Evolutionary conservation across 352 stramenopile species (phyloP).

Genomic region (Phytophthora pluvialis): DNA sequence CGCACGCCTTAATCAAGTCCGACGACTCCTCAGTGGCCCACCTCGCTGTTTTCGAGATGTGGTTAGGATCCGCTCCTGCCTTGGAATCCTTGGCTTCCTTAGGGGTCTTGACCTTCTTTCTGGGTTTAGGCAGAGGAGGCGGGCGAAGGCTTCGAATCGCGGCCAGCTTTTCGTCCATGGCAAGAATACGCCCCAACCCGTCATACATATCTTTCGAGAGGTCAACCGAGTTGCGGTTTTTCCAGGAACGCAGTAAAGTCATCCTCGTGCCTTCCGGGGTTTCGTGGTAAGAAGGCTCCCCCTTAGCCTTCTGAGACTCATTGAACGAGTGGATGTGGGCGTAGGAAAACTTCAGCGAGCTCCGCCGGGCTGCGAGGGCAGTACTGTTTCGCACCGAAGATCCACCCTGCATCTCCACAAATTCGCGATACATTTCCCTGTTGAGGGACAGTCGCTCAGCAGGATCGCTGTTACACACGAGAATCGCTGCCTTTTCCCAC

Average conservation of each 20-base stretch:
- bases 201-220: conserved; percentile 46
- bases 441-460: conserved; percentile 36
- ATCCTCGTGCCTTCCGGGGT: conserved; percentile 34
- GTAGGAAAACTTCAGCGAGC: conserved; percentile 48
- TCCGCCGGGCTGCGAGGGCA: conserved; percentile 40
- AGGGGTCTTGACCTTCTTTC: conserved; percentile 16
- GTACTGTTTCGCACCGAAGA: conserved; percentile 41
- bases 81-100: conserved; percentile 14
- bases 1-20: conserved; percentile 47
- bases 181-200: conserved; percentile 38
- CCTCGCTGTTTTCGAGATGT: conserved; percentile 31
- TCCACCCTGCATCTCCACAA: conserved; percentile 42
- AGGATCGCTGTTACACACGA: conserved; percentile 31
- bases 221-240: conserved; percentile 50
- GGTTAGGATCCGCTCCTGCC: conserved; percentile 17
- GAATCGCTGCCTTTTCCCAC: conserved; percentile 44
- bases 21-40: conserved; percentile 43
- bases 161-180: conserved; percentile 37
- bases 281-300: conserved; percentile 32
- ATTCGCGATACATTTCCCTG: conserved; percentile 46
- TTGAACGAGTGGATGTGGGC: conserved; percentile 43
- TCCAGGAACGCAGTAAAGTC: conserved; percentile 43
- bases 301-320: conserved; percentile 38
- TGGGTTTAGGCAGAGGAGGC: conserved; percentile 17
- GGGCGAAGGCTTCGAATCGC: conserved; percentile 30